Base-by-base conservation (phyloP, 148 eudicot genomes). In the Limonium bicolor region DNA sequence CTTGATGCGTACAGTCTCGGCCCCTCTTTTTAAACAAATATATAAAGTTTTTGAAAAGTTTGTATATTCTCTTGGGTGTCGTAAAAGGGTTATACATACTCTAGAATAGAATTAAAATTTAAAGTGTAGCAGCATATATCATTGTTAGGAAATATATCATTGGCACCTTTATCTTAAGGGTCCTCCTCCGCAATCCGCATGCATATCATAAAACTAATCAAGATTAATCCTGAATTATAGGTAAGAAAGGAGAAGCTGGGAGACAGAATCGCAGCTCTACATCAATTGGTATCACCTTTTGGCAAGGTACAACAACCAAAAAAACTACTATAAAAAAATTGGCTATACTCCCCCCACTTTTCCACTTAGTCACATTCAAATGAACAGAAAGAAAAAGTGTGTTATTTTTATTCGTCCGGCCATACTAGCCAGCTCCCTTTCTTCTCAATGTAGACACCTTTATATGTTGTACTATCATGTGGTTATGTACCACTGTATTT, bases 211-310 rank as follows among this genome's bases (percentile, higher is more conserved):
- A 46, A 6, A 7, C 14, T 11, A 38, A 38, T n/a, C 7, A 0
- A 13, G 5, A 38, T 4, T 38, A 38, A 38, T 38, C 3, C 4
- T 45, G 29, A 6, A 11, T 13, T 29, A 27, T 54, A 74, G 75
- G 69, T 74, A 12, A 53, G 76, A 47, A 74, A 71, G 67, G 82
- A 76, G 62, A 76, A 76, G 39, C 32, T 76, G 18, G 82, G 82
- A 59, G 82, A 76, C 47, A 65, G 74, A 63, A 68, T 71, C 22
- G 74, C 82, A 56, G 61, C 74, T 41, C 70, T 76, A 27, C 82
- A 76, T 54, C 76, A 69, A 54, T 42, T 76, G 51, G 78, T 76
- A 27, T 69, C 82, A 42, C 82, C 82, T 58, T 76, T 76, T 51
- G 82, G 82, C 67, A 76, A 76, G 82, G 82, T 68, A 68, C 26